phyloP scores from a whole-genome alignment of 495 filamentous ascomycete genomes.

The Ramalina peruviana region DNA sequence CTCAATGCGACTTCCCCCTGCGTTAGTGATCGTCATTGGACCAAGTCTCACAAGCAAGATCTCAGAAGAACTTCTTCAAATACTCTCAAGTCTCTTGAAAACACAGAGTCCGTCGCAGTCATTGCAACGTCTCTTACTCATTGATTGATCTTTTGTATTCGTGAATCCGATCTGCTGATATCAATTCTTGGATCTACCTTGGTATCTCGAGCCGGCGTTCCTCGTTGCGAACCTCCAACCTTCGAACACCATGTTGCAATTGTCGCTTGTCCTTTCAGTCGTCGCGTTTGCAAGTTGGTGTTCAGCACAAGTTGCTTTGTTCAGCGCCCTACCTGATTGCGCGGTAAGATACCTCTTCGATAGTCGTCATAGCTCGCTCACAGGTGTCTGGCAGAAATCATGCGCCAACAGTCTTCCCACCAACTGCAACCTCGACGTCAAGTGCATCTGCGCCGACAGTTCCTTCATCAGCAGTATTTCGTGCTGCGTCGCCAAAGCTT shows the following conservation, averaged over 20 bases:
- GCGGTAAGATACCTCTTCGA: conserved; percentile 28
- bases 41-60: no score
- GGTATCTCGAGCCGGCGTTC: neutral
- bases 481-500: conserved; percentile 50
- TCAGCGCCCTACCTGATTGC: conserved; percentile 36
- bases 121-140: neutral
- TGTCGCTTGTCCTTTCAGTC: neutral
- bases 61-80: no score
- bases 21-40: no score
- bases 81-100: no score
- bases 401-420: conserved; percentile 38
- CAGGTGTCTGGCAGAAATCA: conserved; percentile 25
- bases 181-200: neutral
- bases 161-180: neutral
- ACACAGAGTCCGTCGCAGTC: neutral
- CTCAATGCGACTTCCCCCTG: no score
- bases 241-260: neutral
- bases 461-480: conserved; percentile 46
- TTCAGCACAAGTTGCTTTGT: conserved; percentile 27
- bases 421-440: conserved; percentile 41
- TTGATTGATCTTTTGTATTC: neutral
- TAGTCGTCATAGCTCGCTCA: neutral
- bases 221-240: neutral
- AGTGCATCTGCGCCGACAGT: conserved; percentile 53
- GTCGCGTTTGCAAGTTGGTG: conserved; percentile 22